phyloP scores from a whole-genome alignment of 2,329 filamentous ascomycete genomes.

The Leptographium wingfieldii region DNA sequence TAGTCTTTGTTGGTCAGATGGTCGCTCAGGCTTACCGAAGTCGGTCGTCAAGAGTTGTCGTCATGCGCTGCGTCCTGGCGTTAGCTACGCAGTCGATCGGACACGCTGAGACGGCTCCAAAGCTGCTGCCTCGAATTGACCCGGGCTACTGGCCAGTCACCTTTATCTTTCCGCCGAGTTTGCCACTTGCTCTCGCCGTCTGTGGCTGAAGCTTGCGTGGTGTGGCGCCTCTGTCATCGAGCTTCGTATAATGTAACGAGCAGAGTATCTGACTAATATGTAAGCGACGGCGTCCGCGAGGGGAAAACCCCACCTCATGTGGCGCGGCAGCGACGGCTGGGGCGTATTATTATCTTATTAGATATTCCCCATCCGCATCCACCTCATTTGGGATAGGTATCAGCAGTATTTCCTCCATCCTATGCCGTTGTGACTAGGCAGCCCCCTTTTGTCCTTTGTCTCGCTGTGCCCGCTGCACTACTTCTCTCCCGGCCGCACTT shows the following conservation, averaged over 20 bases:
- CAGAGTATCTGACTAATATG: too few relatives aligned
- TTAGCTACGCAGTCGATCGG: background rate
- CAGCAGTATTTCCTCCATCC: conserved; percentile 3
- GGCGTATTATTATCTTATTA: background rate
- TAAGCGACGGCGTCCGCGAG: background rate
- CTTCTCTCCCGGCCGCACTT: background rate
- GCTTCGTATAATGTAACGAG: background rate
- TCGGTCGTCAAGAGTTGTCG: background rate
- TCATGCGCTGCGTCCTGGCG: background rate
- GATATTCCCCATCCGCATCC: background rate
- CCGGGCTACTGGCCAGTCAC: too few relatives aligned
- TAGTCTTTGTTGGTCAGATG: background rate
- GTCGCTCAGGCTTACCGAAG: background rate
- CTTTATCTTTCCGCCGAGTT: too few relatives aligned
- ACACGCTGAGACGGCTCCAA: background rate
- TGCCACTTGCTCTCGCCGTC: background rate
- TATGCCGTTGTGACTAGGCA: background rate
- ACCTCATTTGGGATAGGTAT: conserved; percentile 1
- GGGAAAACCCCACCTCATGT: background rate
- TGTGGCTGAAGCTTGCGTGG: background rate
- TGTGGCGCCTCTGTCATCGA: background rate
- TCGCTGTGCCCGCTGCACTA: background rate
- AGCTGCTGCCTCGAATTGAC: background rate
- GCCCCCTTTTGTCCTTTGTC: background rate
- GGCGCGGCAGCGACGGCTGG: background rate